Conservation (phyloP, 805 yeast species). For the Suhomyces kilbournensis region DNA sequence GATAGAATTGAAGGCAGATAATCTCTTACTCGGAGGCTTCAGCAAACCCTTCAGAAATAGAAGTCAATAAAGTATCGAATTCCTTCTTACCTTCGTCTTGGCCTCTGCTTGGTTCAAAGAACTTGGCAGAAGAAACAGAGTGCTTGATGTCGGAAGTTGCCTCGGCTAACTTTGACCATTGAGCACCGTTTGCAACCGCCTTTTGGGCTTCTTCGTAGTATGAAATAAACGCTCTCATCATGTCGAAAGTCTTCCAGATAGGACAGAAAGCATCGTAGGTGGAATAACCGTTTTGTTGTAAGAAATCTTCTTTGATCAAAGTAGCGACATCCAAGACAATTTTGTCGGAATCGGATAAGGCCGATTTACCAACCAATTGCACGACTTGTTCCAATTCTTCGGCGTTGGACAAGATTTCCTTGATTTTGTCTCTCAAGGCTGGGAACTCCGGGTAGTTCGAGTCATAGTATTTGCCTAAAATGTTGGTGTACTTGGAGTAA, state of each 20-base stretch:
- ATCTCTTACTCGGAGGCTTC: constrained; percentile 79
- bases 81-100: constrained; percentile 71
- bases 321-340: constrained; percentile 91
- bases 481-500: constrained; percentile 92
- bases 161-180: constrained; percentile 90
- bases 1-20: constrained; percentile 7
- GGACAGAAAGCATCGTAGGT: constrained; percentile 99
- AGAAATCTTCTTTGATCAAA: constrained; percentile 93
- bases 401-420: constrained; percentile 92
- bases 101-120: constrained; percentile 93
- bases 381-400: constrained; percentile 99
- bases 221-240: constrained; percentile 93
- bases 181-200: constrained; percentile 89
- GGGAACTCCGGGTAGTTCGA: constrained; percentile 89
- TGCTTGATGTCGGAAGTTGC: constrained; percentile 90
- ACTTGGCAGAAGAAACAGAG: constrained; percentile 89
- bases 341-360: constrained; percentile 94
- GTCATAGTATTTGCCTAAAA: constrained; percentile 82
- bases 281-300: constrained; percentile 99
- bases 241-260: constrained; percentile 96
- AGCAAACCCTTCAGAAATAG: constrained; percentile 86
- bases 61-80: constrained; percentile 70
- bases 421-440: constrained; percentile 81
- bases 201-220: constrained; percentile 97
- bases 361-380: constrained; percentile 98